Evolutionary conservation across 306 rosid species (phyloP).

Genomic region (Cicer arietinum): DNA sequence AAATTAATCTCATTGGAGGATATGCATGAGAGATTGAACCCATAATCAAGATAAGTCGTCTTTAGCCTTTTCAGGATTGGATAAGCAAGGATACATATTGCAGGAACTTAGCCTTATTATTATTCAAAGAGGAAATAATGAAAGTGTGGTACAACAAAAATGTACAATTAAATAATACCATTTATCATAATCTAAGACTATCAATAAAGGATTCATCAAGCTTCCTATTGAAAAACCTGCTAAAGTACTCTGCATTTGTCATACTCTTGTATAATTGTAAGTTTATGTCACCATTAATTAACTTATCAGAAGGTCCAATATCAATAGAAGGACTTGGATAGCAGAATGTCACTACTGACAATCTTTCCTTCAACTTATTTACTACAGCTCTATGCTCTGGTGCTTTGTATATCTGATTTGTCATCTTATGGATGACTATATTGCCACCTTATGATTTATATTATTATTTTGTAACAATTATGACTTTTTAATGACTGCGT

Average conservation of each 20-base stretch:
- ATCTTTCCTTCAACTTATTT: constrained; percentile 49
- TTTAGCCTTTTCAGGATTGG: background rate
- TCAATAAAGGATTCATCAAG: constrained; percentile 55
- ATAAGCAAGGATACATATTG: background rate
- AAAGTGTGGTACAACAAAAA: background rate
- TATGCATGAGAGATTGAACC: no score
- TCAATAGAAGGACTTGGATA: constrained; percentile 44
- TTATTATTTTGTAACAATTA: no score
- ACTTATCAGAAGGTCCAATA: constrained; percentile 45
- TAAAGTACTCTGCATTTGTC: constrained; percentile 51
- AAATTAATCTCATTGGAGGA: no score
- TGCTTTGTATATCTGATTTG: constrained; percentile 59
- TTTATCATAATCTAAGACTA: constrained; percentile 44
- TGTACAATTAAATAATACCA: background rate
- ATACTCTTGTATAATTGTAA: constrained; percentile 46
- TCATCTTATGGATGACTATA: constrained; percentile 2
- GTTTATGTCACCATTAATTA: constrained; percentile 40
- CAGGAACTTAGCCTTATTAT: background rate
- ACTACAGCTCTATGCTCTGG: constrained; percentile 62
- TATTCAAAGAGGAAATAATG: background rate
- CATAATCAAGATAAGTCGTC: background rate
- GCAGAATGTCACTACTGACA: constrained; percentile 56
- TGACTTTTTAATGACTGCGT: no score
- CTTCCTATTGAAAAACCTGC: constrained; percentile 46
- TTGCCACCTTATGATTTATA: no score